Base-by-base conservation (phyloP, 2,329 filamentous ascomycete genomes). In the Trichoderma arundinaceum region DNA sequence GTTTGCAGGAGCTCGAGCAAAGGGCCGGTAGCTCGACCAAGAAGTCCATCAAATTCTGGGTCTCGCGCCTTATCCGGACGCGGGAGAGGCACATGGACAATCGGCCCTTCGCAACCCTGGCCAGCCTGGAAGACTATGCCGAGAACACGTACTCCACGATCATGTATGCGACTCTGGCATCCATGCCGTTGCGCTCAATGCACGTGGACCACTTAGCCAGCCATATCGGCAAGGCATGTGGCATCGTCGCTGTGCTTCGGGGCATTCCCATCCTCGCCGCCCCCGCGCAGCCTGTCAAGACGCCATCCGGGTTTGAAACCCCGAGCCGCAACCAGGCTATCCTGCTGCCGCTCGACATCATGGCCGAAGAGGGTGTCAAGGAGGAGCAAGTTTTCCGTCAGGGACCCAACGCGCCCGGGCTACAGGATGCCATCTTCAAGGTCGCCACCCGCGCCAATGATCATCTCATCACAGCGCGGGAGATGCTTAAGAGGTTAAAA, bases 101-200 rank as follows among this genome's bases (percentile, higher is more conserved):
- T 75, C 86, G 90, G 22, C 92, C 94, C 0, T 97, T 93, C 73
- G 81, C 90, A 0, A 90, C 81, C 56, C 77, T 98, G 52, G 83
- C 86, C 2, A 85, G 88, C 0, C 80, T 98, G 59, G 95, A 99
- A 74, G 89, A 88, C 53, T 97, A 98, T 74, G 92, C 92, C 0
- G 95, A 99, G 78, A 93, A 93, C 72, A 98, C 95, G 1, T 98
- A 98, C 78, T 93, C 93, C 17, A 96, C 92, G 0, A 82, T 98
- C 51, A 87, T 96, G 78, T 99, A 99, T 76, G 84, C 96, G 68
- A 94, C 91, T 0, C 81, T 98, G 43, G 92, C 92, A 17, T 84
- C 90, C 7, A 79, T 97, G 65, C 91, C 92, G 0, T 82, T 97
- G 73, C 86, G 88, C 9, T 96, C 92, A 1, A 84, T 97, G 72